These are phyloP conservation scores for Cutaneotrichosporon sp. DNA, from an alignment of 1,284 basidiomycete genomes.

Conservation along the genomic window DNA sequence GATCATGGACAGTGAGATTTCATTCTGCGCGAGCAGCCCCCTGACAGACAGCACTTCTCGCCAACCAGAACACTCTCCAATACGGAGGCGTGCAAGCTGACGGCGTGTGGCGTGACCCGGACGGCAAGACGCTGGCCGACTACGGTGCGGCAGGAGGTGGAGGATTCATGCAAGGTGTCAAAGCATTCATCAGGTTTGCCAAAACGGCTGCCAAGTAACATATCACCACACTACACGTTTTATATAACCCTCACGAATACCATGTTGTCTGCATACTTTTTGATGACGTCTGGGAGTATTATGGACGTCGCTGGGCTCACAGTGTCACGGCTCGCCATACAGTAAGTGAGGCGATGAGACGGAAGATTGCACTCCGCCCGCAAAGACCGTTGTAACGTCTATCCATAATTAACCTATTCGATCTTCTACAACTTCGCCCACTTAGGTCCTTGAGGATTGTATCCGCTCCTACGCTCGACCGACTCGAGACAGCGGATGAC, in stretches of 20 bases:
- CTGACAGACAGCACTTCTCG: conserved; percentile 51
- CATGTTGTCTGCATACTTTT: conserved; percentile 1
- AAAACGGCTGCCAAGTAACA: conserved; percentile 29
- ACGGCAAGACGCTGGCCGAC: conserved; percentile 51
- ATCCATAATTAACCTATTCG: too few species aligned
- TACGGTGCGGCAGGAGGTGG: conserved; percentile 44
- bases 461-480: conserved; percentile 9
- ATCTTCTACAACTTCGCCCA: conserved; percentile 1
- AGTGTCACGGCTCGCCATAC: too few species aligned
- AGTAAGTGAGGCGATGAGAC: too few species aligned
- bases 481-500: conserved; percentile 10
- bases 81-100: conserved; percentile 62
- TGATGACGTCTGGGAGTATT: too few species aligned
- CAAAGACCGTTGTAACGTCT: too few species aligned
- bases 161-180: conserved; percentile 38
- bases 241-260: background rate
- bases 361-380: too few species aligned
- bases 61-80: conserved; percentile 66
- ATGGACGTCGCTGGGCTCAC: too few species aligned
- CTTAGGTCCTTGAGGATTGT: background rate
- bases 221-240: background rate
- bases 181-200: conserved; percentile 37
- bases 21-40: too few species aligned
- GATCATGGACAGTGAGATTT: conserved; percentile 54
- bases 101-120: conserved; percentile 62